These are phyloP conservation scores for Colletotrichum tropicicola DNA, from an alignment of 2,329 filamentous ascomycete species.

Conservation along the genomic window DNA sequence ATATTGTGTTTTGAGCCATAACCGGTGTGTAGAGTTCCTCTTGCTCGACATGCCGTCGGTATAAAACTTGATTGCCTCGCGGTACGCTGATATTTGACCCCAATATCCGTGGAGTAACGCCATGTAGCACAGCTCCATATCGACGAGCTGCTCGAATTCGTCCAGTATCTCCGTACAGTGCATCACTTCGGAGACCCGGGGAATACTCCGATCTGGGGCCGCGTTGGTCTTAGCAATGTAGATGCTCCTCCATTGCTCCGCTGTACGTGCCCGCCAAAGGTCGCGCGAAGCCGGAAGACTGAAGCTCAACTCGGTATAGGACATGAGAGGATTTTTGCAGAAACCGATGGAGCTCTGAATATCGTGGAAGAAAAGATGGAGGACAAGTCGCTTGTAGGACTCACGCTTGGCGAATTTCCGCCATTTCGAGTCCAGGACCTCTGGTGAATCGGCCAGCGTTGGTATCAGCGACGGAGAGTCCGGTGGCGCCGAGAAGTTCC, in stretches of 20 bases:
- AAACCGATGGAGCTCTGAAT: slow-evolving; percentile 40
- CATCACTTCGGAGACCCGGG: slow-evolving; percentile 23
- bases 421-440: slow-evolving; percentile 30
- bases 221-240: slow-evolving; percentile 23
- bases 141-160: slow-evolving; percentile 33
- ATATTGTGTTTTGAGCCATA: slow-evolving; percentile 41
- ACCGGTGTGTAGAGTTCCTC: slow-evolving; percentile 32
- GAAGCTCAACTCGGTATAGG: slow-evolving; percentile 41
- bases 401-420: slow-evolving; percentile 39
- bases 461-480: slow-evolving; percentile 15
- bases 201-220: slow-evolving; percentile 6
- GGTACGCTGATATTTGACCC: slow-evolving; percentile 42
- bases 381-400: slow-evolving; percentile 41
- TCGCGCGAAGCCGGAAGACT: slow-evolving; percentile 34
- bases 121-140: slow-evolving; percentile 41
- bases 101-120: slow-evolving; percentile 40
- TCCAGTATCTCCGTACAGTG: slow-evolving; percentile 28
- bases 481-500: slow-evolving; percentile 36
- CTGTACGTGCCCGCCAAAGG: slow-evolving; percentile 36
- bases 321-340: slow-evolving; percentile 39
- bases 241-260: slow-evolving; percentile 37
- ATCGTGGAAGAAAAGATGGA: slow-evolving; percentile 40
- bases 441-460: slow-evolving; percentile 15
- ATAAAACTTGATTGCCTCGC: slow-evolving; percentile 41
- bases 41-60: slow-evolving; percentile 19